Percentiles rank a stretch among this genome's conserved stretches.
These are phyloP conservation scores for Nidula microcarpa DNA, from an alignment of 768 basidiomycete genomes.

Conservation along the genomic window DNA sequence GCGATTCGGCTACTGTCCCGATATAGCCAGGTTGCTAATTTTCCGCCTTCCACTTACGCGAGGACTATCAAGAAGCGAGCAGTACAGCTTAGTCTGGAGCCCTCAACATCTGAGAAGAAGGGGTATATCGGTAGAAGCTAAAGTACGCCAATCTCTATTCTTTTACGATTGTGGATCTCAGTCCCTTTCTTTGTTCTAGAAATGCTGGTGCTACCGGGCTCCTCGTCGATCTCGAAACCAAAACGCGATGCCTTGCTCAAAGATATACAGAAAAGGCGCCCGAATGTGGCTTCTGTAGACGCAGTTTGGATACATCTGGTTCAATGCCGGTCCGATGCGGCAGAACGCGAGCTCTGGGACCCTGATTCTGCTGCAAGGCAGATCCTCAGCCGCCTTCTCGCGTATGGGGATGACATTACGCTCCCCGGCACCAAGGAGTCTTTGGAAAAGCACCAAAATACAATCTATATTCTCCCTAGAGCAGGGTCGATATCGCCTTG, in stretches of 20 bases:
- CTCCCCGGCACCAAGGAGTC: constrained; percentile 37
- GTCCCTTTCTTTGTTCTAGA: neutral
- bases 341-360: constrained; percentile 45
- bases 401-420: constrained; percentile 78
- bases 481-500: constrained; percentile 95
- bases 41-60: too few species aligned
- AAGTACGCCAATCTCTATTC: too few species aligned
- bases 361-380: constrained; percentile 38
- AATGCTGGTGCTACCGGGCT: constrained; percentile 80
- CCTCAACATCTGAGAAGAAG: too few species aligned
- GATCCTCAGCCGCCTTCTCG: constrained; percentile 68
- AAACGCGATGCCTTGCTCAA: constrained; percentile 68
- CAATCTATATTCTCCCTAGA: constrained; percentile 76
- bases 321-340: constrained; percentile 45
- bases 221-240: constrained; percentile 69
- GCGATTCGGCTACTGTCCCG: too few species aligned
- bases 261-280: constrained; percentile 47
- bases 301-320: constrained; percentile 87
- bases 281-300: constrained; percentile 66
- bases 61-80: too few species aligned
- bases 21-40: too few species aligned
- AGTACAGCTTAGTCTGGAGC: too few species aligned
- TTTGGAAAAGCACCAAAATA: constrained; percentile 32
- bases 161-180: too few species aligned
- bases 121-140: too few species aligned